phyloP scores from a whole-genome alignment of 225 moss, liverwort and hornwort species.

The Physcomitrellopsis africana region DNA sequence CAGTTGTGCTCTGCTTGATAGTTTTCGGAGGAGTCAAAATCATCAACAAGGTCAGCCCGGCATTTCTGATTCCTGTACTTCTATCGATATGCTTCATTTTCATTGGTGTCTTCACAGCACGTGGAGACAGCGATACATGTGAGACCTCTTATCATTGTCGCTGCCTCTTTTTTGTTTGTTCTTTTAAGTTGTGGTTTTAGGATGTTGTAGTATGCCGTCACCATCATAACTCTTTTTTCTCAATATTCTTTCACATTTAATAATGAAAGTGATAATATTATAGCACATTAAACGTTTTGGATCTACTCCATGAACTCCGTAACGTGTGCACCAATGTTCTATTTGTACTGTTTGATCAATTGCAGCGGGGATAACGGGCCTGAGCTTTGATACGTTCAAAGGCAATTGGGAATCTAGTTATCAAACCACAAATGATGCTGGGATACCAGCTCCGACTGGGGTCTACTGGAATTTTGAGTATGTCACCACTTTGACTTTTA shows the following conservation, averaged over 20 bases:
- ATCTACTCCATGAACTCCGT: background rate
- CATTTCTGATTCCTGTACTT: constrained; percentile 87
- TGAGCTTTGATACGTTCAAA: constrained; percentile 67
- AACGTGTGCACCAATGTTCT: background rate
- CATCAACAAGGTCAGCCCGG: constrained; percentile 87
- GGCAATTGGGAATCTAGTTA: constrained; percentile 81
- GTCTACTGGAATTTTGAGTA: constrained; percentile 88
- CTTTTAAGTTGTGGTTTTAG: background rate
- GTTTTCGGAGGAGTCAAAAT: constrained; percentile 95
- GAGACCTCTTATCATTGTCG: constrained; percentile 10
- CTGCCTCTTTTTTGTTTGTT: background rate
- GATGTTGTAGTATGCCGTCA: background rate
- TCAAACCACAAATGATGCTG: constrained; percentile 80
- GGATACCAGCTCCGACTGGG: constrained; percentile 79
- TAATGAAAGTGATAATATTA: background rate
- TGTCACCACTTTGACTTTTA: constrained; percentile 14
- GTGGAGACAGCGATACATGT: constrained; percentile 56
- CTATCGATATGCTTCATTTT: constrained; percentile 77
- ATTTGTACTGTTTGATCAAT: constrained; percentile 8
- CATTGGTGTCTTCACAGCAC: constrained; percentile 78
- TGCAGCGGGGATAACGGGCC: constrained; percentile 67
- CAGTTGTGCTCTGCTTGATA: constrained; percentile 77
- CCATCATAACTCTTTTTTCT: background rate
- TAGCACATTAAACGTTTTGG: too few species aligned
- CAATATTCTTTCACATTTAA: background rate